Evolutionary conservation across 169 alveolate genomes (phyloP).

Genomic region (Amoebophrya sp.): DNA sequence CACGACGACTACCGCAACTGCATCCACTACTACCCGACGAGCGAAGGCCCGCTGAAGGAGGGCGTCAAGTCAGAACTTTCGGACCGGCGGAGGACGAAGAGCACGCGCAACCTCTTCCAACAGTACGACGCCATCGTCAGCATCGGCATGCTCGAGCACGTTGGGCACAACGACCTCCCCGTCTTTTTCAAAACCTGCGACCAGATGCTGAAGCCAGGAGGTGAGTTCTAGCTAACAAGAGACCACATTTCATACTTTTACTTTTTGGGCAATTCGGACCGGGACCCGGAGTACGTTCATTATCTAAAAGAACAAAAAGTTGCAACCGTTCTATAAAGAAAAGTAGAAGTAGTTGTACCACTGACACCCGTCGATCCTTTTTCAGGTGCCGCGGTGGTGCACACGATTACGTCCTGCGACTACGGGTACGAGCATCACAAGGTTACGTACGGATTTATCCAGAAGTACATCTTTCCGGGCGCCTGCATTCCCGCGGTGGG

Average conservation of each 20-base stretch:
- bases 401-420: neutral
- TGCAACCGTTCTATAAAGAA: too few species aligned
- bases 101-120: neutral
- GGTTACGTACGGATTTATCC: neutral
- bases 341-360: too few species aligned
- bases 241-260: too few species aligned
- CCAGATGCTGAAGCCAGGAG: neutral
- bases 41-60: neutral
- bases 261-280: too few species aligned
- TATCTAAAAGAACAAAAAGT: too few species aligned
- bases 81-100: neutral
- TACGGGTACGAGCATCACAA: neutral
- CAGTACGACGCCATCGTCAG: neutral
- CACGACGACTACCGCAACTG: neutral
- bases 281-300: too few species aligned
- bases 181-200: neutral
- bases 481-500: slow-evolving; percentile 1
- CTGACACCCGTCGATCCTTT: too few species aligned
- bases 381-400: neutral
- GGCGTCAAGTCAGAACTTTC: neutral
- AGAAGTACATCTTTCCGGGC: neutral
- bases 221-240: too few species aligned
- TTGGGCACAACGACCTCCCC: neutral
- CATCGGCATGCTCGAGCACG: neutral
- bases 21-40: neutral